phyloP scores from a whole-genome alignment of 2,329 filamentous ascomycete species.

The Diplocarpon mali region DNA sequence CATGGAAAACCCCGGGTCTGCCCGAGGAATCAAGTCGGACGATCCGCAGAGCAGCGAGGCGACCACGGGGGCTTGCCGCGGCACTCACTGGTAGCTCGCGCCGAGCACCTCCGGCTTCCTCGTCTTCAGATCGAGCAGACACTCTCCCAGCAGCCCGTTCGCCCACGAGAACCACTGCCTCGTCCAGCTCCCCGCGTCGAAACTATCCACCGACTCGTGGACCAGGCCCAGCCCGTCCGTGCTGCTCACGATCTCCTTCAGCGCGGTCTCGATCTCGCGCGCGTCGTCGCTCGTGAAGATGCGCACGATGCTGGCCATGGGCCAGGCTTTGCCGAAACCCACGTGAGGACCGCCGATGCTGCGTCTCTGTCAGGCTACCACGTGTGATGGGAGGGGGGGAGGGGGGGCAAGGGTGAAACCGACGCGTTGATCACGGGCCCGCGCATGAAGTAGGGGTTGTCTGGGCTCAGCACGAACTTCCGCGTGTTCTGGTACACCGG shows the following conservation, averaged over 20 bases:
- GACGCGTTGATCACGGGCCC: conserved; percentile 41
- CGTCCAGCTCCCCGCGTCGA: conserved; percentile 31
- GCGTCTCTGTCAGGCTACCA: background rate
- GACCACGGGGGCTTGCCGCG: too few species aligned
- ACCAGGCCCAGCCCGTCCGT: conserved; percentile 32
- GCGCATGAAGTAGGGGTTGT: conserved; percentile 66
- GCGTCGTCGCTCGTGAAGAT: conserved; percentile 36
- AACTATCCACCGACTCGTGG: conserved; percentile 37
- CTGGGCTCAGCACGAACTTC: conserved; percentile 61
- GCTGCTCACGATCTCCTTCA: conserved; percentile 22
- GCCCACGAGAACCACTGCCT: conserved; percentile 68
- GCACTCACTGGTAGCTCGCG: conserved; percentile 35
- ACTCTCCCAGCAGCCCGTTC: conserved; percentile 79
- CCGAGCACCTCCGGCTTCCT: conserved; percentile 56
- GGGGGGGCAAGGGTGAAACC: conserved; percentile 28
- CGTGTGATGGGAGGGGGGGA: background rate
- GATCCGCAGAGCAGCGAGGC: too few species aligned
- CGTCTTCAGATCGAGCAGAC: conserved; percentile 62
- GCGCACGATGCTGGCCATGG: conserved; percentile 43
- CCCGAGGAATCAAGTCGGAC: too few species aligned
- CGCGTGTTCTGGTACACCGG: conserved; percentile 68
- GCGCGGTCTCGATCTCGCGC: conserved; percentile 23
- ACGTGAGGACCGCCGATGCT: conserved; percentile 60
- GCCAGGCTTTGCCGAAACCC: conserved; percentile 45
- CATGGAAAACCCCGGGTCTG: too few species aligned